A percentile compares a stretch with the other conserved stretches of the same genome.
Conservation (phyloP, 2,329 filamentous ascomycete species). For the Aspergillus luchuensis region DNA sequence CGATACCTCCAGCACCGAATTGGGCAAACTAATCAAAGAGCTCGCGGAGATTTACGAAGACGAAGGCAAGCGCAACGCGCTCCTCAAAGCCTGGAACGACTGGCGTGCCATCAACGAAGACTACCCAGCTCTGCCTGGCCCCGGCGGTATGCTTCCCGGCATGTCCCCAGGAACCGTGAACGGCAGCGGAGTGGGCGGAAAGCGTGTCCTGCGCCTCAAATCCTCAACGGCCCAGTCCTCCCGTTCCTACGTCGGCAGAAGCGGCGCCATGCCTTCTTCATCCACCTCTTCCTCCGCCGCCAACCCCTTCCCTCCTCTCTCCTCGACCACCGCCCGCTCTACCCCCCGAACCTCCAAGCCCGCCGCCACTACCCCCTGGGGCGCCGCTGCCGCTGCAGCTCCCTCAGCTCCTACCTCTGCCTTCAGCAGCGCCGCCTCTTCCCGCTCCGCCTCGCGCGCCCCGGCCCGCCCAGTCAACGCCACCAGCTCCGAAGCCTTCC, state of each 20-base stretch:
- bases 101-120: conserved; percentile 97
- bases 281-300: conserved; percentile 30
- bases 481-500: conserved; percentile 66
- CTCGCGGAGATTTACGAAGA: conserved; percentile 92
- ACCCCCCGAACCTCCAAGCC: conserved; percentile 23
- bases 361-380: conserved; percentile 29
- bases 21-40: conserved; percentile 88
- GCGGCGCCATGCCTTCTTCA: conserved; percentile 50
- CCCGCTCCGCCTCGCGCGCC: conserved; percentile 27
- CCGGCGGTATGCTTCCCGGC: conserved; percentile 66
- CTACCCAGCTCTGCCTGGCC: conserved; percentile 82
- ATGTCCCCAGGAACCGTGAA: conserved; percentile 47
- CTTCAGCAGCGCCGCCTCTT: conserved; percentile 29
- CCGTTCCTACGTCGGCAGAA: conserved; percentile 62
- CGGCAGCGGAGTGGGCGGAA: conserved; percentile 63
- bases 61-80: conserved; percentile 67
- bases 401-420: conserved; percentile 26
- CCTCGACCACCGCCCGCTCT: conserved; percentile 28
- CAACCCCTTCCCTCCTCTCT: conserved; percentile 52
- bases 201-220: conserved; percentile 66
- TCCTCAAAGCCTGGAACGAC: conserved; percentile 88
- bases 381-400: conserved; percentile 22
- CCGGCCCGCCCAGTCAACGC: conserved; percentile 27
- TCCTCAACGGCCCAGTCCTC: conserved; percentile 69
- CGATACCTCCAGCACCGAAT: conserved; percentile 73